These are phyloP conservation scores for Asterophora parasitica DNA, from an alignment of 768 basidiomycete species.

Conservation along the genomic window DNA sequence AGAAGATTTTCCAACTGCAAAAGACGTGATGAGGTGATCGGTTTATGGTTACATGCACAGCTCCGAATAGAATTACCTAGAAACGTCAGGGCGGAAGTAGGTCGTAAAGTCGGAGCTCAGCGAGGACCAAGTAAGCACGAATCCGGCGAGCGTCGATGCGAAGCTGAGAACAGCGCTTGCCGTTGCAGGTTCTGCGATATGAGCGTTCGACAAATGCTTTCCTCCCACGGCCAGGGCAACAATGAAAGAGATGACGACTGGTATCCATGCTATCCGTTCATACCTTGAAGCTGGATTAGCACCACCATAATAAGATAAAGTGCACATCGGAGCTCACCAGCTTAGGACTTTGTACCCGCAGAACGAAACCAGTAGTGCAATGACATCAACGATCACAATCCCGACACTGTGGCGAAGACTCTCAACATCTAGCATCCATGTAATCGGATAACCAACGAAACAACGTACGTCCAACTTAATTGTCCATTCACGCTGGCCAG, in stretches of 20 bases:
- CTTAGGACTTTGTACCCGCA: constrained; percentile 48
- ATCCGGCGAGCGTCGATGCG: constrained; percentile 67
- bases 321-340: constrained; percentile 30
- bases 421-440: background rate
- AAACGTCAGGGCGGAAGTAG: constrained; percentile 56
- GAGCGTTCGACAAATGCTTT: constrained; percentile 52
- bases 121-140: constrained; percentile 57
- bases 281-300: constrained; percentile 37
- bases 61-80: constrained; percentile 38
- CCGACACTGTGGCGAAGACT: constrained; percentile 49
- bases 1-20: constrained; percentile 58
- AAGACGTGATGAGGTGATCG: background rate
- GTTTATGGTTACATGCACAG: background rate
- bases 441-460: background rate
- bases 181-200: constrained; percentile 49
- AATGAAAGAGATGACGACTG: constrained; percentile 70
- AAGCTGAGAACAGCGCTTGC: constrained; percentile 56
- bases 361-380: constrained; percentile 64
- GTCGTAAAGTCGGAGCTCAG: constrained; percentile 72
- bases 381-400: constrained; percentile 69
- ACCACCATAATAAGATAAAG: background rate
- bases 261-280: constrained; percentile 73
- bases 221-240: constrained; percentile 72
- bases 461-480: constrained; percentile 39
- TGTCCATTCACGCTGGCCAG: constrained; percentile 37